phyloP scores from a whole-genome alignment of 768 basidiomycete genomes.

The Krasilnikovozyma curviuscula region DNA sequence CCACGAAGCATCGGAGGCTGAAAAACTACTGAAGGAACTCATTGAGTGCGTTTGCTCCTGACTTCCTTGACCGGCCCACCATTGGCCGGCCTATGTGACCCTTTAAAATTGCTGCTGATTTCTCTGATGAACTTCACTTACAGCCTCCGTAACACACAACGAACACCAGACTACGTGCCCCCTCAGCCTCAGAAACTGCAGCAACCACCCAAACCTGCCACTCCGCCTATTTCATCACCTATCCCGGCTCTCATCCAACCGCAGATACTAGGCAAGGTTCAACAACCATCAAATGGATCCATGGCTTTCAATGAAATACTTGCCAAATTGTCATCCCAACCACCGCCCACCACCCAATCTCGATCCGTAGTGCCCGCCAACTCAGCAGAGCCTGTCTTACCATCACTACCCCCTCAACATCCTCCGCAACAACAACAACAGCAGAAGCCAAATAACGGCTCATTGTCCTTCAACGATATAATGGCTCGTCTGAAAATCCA shows the following conservation, averaged over 20 bases:
- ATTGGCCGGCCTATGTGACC: not conserved
- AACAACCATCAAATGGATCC: not conserved
- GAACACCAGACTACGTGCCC: not conserved
- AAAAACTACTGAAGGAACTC: slow-evolving; percentile 5
- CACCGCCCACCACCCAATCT: not conserved
- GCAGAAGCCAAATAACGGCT: slow-evolving; percentile 2
- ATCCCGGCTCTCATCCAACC: not conserved
- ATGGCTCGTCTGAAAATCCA: slow-evolving; percentile 10
- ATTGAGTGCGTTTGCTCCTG: not conserved
- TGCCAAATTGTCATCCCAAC: not conserved
- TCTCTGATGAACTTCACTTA: not conserved
- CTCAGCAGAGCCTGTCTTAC: not conserved
- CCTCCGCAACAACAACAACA: not conserved
- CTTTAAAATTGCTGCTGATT: not conserved
- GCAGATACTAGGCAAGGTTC: not conserved
- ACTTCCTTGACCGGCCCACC: not conserved
- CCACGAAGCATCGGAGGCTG: slow-evolving; percentile 4
- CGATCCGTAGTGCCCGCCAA: no score
- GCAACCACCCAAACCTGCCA: not conserved
- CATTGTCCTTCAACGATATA: slow-evolving; percentile 10
- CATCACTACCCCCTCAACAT: not conserved
- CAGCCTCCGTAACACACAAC: not conserved
- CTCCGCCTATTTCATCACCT: not conserved
- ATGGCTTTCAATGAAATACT: not conserved
- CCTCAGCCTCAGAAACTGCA: not conserved